These are phyloP conservation scores for Saccharomyces uvarum DNA, from an alignment of 1,139 yeast species.

Conservation along the genomic window DNA sequence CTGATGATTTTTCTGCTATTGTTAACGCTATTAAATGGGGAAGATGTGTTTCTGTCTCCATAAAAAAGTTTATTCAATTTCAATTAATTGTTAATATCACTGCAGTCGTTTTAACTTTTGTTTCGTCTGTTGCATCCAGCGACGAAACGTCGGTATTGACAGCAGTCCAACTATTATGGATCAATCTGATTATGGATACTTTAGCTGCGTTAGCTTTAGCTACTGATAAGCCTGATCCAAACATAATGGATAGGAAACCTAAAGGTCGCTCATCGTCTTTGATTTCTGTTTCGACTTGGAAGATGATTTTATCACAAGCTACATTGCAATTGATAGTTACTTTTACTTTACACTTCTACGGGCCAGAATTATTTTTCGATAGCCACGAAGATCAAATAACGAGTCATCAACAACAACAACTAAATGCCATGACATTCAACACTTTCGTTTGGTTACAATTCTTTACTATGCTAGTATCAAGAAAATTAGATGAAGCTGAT, in stretches of 20 bases:
- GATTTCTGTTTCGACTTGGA: slow-evolving; percentile 93
- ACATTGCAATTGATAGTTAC: slow-evolving; percentile 70
- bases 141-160: slow-evolving; percentile 82
- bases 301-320: slow-evolving; percentile 91
- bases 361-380: slow-evolving; percentile 52
- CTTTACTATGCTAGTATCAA: slow-evolving; percentile 83
- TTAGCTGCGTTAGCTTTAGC: slow-evolving; percentile 96
- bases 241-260: slow-evolving; percentile 72
- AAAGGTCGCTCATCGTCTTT: slow-evolving; percentile 75
- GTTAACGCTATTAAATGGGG: slow-evolving; percentile 99
- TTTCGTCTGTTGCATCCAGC: slow-evolving; percentile 79
- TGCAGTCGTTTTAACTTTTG: slow-evolving; percentile 87
- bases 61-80: slow-evolving; percentile 90
- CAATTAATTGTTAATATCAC: slow-evolving; percentile 94
- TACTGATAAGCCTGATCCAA: slow-evolving; percentile 89
- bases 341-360: slow-evolving; percentile 73
- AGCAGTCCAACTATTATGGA: slow-evolving; percentile 97
- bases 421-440: slow-evolving; percentile 84
- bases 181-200: slow-evolving; percentile 95
- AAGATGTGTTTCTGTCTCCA: slow-evolving; percentile 89
- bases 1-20: slow-evolving; percentile 89
- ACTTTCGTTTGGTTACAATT: slow-evolving; percentile 97
- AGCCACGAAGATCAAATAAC: slow-evolving; percentile 30
- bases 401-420: slow-evolving; percentile 47
- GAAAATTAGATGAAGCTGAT: slow-evolving; percentile 86